phyloP scores from a whole-genome alignment of 257 asterid species.

The Nicotiana knightiana region DNA sequence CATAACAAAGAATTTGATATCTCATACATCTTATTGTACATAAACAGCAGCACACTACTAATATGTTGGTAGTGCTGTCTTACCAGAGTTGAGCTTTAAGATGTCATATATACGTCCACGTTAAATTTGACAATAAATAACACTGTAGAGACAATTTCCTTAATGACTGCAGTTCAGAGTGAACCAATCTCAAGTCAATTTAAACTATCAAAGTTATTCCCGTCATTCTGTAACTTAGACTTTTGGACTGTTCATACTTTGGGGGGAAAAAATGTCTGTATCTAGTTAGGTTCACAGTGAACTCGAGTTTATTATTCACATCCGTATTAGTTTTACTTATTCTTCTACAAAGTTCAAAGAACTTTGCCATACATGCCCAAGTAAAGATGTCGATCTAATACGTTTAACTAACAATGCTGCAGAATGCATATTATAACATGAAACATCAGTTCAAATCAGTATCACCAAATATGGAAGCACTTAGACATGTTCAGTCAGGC shows the following conservation, averaged over 20 bases:
- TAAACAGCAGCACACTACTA: neutral
- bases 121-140: neutral
- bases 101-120: neutral
- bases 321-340: too few relatives aligned
- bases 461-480: neutral
- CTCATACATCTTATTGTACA: neutral
- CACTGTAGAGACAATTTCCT: neutral
- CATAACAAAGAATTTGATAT: neutral
- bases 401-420: neutral
- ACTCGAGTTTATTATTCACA: too few relatives aligned
- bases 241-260: neutral
- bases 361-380: neutral
- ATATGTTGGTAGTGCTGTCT: neutral
- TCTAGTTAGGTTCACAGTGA: neutral
- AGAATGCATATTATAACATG: neutral
- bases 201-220: too few relatives aligned
- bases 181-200: too few relatives aligned
- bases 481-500: neutral
- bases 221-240: neutral
- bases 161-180: too few relatives aligned
- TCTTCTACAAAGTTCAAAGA: too few relatives aligned
- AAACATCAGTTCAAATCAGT: neutral
- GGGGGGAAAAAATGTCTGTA: neutral
- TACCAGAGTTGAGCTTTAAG: neutral
- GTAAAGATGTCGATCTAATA: neutral